Conservation (phyloP, 1,284 basidiomycete species). For the Athelia sp. region DNA sequence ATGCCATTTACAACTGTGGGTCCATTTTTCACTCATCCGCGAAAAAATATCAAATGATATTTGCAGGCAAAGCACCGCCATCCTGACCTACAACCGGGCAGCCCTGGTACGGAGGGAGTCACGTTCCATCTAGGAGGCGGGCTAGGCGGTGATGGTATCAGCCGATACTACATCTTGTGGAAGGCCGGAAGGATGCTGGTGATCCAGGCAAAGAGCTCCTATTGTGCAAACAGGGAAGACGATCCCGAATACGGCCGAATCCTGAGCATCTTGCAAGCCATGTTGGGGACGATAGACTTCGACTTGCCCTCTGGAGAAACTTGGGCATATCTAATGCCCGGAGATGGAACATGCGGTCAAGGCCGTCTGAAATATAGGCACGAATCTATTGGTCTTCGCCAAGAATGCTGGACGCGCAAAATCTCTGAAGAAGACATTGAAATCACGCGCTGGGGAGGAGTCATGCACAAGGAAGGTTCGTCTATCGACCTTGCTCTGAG, state of each 20-base stretch:
- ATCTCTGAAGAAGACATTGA: neutral
- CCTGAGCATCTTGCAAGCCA: neutral
- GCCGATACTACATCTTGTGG: neutral
- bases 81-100: neutral
- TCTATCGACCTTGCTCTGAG: neutral
- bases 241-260: neutral
- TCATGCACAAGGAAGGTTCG: neutral
- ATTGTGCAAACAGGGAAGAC: neutral
- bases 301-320: neutral
- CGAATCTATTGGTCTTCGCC: neutral
- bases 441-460: neutral
- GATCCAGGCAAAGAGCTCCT: neutral
- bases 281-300: neutral
- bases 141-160: neutral
- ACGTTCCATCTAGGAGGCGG: conserved; percentile 1
- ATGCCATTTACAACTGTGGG: neutral
- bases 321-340: neutral
- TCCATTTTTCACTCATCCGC: neutral
- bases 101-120: neutral
- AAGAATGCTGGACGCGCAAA: neutral
- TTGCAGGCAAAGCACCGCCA: neutral
- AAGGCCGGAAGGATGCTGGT: neutral
- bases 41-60: neutral
- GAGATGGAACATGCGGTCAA: neutral
- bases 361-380: neutral